phyloP scores from a whole-genome alignment of 441 rosid genomes.

The Macaranga tanarius region DNA sequence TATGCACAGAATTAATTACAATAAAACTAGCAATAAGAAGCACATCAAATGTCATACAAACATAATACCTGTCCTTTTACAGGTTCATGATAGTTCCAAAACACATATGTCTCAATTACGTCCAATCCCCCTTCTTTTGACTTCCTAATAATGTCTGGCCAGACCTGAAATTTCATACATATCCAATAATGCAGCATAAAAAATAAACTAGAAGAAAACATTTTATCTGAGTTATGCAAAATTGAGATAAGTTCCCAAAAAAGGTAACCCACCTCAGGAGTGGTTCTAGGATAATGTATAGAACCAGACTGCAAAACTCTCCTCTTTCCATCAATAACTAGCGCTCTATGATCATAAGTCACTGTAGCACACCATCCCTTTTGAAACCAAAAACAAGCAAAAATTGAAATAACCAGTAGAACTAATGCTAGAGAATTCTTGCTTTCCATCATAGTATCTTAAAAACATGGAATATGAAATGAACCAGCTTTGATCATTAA shows the following conservation, averaged over 20 bases:
- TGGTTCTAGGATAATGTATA: conserved; percentile 57
- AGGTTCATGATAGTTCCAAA: conserved; percentile 75
- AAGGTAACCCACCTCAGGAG: conserved; percentile 46
- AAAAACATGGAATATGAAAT: conserved; percentile 8
- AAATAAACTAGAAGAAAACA: too few species aligned
- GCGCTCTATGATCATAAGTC: conserved; percentile 56
- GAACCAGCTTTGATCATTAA: conserved; percentile 7
- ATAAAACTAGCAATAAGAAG: not conserved
- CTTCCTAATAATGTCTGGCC: conserved; percentile 65
- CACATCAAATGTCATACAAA: not conserved
- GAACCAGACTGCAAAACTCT: conserved; percentile 66
- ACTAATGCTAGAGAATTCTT: conserved; percentile 24
- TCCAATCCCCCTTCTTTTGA: conserved; percentile 69
- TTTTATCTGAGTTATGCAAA: not conserved
- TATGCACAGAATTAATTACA: not conserved
- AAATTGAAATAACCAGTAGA: conserved; percentile 27
- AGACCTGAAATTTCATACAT: conserved; percentile 40
- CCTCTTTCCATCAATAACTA: conserved; percentile 62
- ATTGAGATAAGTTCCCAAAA: not conserved
- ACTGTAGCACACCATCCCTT: conserved; percentile 34
- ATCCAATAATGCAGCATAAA: not conserved
- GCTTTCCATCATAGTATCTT: conserved; percentile 22
- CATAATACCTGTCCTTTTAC: conserved; percentile 55
- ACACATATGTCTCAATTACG: conserved; percentile 65
- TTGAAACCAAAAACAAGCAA: conserved; percentile 31